Conservation (phyloP, 2,329 filamentous ascomycete species). For the Pseudocercospora vitis region DNA sequence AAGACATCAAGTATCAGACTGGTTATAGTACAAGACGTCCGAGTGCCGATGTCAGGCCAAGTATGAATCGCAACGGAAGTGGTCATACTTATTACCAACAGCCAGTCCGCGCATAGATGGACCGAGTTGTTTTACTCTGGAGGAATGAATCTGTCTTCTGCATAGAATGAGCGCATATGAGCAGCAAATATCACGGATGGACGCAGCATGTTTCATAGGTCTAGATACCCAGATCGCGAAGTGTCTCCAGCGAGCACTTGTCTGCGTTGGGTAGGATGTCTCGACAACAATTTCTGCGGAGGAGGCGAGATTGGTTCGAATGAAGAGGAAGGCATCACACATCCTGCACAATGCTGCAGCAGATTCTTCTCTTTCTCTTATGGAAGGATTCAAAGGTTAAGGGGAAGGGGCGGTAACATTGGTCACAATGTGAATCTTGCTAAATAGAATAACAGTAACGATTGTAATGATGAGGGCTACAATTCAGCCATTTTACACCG, state of each 20-base stretch:
- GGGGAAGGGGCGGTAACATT: not conserved
- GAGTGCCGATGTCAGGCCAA: slow-evolving; percentile 21
- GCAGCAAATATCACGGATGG: slow-evolving; percentile 8
- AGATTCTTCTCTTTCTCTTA: not conserved
- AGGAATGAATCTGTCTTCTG: slow-evolving; percentile 6
- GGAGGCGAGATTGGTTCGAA: slow-evolving; percentile 5
- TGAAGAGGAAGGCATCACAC: not conserved
- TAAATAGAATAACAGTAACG: slow-evolving; percentile 20
- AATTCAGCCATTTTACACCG: too few relatives aligned
- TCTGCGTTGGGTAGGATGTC: slow-evolving; percentile 20
- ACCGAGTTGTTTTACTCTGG: not conserved
- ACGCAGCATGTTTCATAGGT: slow-evolving; percentile 16
- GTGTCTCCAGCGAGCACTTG: slow-evolving; percentile 8
- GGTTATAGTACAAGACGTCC: slow-evolving; percentile 23
- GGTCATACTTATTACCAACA: slow-evolving; percentile 11
- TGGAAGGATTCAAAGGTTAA: not conserved
- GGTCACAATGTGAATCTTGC: not conserved
- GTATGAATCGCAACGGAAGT: slow-evolving; percentile 20
- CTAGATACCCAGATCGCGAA: slow-evolving; percentile 22
- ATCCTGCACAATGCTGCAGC: not conserved
- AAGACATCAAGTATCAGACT: slow-evolving; percentile 40
- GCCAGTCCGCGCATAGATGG: slow-evolving; percentile 14
- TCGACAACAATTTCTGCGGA: slow-evolving; percentile 9
- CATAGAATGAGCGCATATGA: slow-evolving; percentile 19
- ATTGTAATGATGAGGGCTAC: slow-evolving; percentile 19